Percentiles rank a stretch among this genome's conserved stretches.
These are phyloP conservation scores for Pyrrhoderma noxium DNA, from an alignment of 1,284 basidiomycete genomes.

Conservation along the genomic window DNA sequence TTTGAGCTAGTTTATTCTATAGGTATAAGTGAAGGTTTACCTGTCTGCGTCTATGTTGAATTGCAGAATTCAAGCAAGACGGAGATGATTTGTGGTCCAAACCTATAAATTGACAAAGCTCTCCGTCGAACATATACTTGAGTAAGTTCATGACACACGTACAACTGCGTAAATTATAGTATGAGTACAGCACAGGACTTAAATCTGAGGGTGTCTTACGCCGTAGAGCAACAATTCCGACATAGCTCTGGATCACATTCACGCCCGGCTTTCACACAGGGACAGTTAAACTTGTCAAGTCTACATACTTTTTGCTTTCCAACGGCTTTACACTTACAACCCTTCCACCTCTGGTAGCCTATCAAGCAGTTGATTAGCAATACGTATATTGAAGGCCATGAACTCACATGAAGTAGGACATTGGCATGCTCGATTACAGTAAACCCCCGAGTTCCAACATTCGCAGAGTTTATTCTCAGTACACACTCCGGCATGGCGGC, in stretches of 20 bases:
- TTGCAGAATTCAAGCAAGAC: not conserved
- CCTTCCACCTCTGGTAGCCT: slow-evolving; percentile 11
- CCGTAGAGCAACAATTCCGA: not conserved
- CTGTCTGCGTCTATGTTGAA: slow-evolving; percentile 1
- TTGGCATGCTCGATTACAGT: slow-evolving; percentile 6
- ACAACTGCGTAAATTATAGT: too few relatives aligned
- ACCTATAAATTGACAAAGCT: too few relatives aligned
- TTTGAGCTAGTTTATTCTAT: not conserved
- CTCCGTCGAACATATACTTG: too few relatives aligned
- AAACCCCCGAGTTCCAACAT: slow-evolving; percentile 2
- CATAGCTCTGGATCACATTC: slow-evolving; percentile 13
- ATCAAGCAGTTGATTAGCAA: not conserved
- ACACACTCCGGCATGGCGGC: slow-evolving; percentile 7
- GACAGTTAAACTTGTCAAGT: not conserved
- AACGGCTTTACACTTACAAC: not conserved
- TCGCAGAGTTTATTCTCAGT: not conserved
- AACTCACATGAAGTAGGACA: slow-evolving; percentile 6
- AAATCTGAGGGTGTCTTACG: not conserved
- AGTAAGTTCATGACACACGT: too few relatives aligned
- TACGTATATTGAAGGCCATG: too few relatives aligned
- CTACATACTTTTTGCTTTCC: not conserved
- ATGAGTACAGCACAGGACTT: too few relatives aligned
- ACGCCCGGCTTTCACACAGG: slow-evolving; percentile 1
- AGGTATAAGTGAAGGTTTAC: not conserved
- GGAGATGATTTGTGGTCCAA: not conserved